These are phyloP conservation scores for Epichloe gansuensis DNA, from an alignment of 2,329 filamentous ascomycete genomes.

Conservation along the genomic window DNA sequence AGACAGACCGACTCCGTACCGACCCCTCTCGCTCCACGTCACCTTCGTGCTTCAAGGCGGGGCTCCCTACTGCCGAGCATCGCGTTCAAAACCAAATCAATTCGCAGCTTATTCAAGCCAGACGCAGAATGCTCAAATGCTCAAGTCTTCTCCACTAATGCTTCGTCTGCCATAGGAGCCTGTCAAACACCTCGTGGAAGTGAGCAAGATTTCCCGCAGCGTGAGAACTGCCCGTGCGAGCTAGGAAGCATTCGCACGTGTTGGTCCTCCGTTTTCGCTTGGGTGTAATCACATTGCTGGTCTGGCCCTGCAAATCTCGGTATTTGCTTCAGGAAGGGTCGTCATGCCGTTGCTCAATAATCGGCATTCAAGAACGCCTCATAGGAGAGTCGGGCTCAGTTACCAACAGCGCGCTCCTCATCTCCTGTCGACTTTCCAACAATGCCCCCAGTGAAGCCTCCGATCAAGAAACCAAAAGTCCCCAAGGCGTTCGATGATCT, in stretches of 20 bases:
- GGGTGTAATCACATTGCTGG: not conserved
- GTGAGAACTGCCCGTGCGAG: not conserved
- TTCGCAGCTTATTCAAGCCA: not conserved
- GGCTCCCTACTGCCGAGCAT: not conserved
- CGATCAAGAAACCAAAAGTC: slow-evolving; percentile 6
- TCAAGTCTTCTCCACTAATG: not conserved
- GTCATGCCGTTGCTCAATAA: slow-evolving; percentile 5
- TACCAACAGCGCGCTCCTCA: slow-evolving; percentile 3
- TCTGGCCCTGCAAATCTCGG: not conserved
- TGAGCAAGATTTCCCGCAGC: not conserved
- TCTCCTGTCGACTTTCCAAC: slow-evolving; percentile 9
- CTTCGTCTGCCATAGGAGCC: not conserved
- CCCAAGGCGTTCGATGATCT: slow-evolving; percentile 10
- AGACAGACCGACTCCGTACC: too few species aligned
- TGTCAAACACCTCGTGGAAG: not conserved
- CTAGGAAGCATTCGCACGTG: not conserved
- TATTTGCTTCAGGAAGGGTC: not conserved
- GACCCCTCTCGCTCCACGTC: too few species aligned
- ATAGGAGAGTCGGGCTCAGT: slow-evolving; percentile 13
- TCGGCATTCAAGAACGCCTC: not conserved
- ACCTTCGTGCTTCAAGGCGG: not conserved
- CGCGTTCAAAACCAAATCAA: not conserved
- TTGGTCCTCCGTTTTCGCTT: not conserved
- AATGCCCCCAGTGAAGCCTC: not conserved
- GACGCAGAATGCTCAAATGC: not conserved